Percentiles rank a stretch among this genome's conserved stretches.
These are phyloP conservation scores for Phytophthora agathidicida DNA, from an alignment of 352 stramenopile species.

Conservation along the genomic window DNA sequence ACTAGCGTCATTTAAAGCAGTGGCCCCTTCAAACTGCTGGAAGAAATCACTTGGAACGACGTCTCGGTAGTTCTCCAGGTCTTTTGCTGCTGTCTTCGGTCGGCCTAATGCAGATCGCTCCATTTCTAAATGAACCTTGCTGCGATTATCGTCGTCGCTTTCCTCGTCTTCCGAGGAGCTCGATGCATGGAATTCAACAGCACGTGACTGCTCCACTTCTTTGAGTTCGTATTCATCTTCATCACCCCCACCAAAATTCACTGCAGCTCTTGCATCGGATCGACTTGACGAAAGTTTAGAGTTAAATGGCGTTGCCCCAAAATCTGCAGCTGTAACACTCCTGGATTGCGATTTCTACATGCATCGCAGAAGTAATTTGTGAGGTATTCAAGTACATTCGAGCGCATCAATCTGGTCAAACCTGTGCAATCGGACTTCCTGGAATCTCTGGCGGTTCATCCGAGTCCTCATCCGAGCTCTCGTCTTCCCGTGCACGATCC, in stretches of 20 bases:
- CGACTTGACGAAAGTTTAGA: slow-evolving; percentile 1
- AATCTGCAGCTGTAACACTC: background rate
- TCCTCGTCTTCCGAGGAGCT: slow-evolving; percentile 61
- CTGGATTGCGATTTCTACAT: slow-evolving; percentile 22
- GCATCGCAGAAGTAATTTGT: no score
- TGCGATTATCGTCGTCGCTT: slow-evolving; percentile 12
- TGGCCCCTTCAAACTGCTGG: slow-evolving; percentile 35
- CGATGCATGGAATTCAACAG: slow-evolving; percentile 60
- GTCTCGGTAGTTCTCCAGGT: slow-evolving; percentile 63
- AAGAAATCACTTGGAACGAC: slow-evolving; percentile 61
- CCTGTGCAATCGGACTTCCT: slow-evolving; percentile 56
- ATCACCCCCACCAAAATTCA: slow-evolving; percentile 12
- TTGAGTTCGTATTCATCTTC: slow-evolving; percentile 67
- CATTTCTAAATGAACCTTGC: slow-evolving; percentile 12
- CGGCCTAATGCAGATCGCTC: slow-evolving; percentile 22
- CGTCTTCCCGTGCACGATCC: background rate
- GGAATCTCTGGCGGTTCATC: slow-evolving; percentile 76
- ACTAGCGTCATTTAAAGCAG: background rate
- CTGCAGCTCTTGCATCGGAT: slow-evolving; percentile 4
- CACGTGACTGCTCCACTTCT: slow-evolving; percentile 56
- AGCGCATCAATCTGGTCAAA: slow-evolving; percentile 2
- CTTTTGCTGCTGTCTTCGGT: slow-evolving; percentile 60
- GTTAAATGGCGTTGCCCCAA: background rate
- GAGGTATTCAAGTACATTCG: no score
- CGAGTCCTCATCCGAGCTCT: slow-evolving; percentile 32